These are phyloP conservation scores for Saussurea involucrata DNA, from an alignment of 129 eudicot genomes.

Conservation along the genomic window DNA sequence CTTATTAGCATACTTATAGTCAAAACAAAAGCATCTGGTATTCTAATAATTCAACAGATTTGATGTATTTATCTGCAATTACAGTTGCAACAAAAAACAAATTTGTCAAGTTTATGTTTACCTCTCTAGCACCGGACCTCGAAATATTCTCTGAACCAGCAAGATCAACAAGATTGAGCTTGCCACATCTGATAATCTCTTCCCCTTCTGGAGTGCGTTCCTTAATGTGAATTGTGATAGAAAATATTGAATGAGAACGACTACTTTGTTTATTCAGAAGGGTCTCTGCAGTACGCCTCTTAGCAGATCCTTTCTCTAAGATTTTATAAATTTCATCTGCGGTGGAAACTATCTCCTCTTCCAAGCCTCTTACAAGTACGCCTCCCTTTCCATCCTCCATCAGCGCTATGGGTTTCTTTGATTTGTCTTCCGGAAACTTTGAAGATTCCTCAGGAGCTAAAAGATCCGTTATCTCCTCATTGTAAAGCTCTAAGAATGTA, in stretches of 20 bases:
- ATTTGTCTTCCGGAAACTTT: conserved; percentile 56
- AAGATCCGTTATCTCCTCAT: conserved; percentile 96
- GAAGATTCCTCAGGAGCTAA: conserved; percentile 68
- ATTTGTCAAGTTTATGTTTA: conserved; percentile 13
- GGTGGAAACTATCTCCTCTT: conserved; percentile 85
- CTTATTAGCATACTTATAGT: background rate
- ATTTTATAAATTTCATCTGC: conserved; percentile 92
- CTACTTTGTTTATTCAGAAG: conserved; percentile 97
- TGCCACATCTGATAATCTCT: conserved; percentile 94
- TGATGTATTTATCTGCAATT: background rate
- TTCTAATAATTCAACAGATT: background rate
- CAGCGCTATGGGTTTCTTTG: conserved; percentile 91
- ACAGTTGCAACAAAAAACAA: background rate
- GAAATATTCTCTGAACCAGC: conserved; percentile 99
- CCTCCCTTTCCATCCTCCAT: conserved; percentile 99
- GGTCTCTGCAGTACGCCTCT: conserved; percentile 92
- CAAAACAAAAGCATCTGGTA: background rate
- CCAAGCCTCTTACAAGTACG: conserved; percentile 86
- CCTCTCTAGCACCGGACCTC: conserved; percentile 99
- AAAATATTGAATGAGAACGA: conserved; percentile 89
- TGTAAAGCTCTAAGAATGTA: conserved; percentile 84
- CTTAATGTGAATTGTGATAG: conserved; percentile 89
- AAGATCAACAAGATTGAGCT: conserved; percentile 90
- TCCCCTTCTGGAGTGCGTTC: conserved; percentile 96
- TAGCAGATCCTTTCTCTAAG: conserved; percentile 91